Conservation (phyloP, 108 stramenopile species). For the Cyclotella cryptica region DNA sequence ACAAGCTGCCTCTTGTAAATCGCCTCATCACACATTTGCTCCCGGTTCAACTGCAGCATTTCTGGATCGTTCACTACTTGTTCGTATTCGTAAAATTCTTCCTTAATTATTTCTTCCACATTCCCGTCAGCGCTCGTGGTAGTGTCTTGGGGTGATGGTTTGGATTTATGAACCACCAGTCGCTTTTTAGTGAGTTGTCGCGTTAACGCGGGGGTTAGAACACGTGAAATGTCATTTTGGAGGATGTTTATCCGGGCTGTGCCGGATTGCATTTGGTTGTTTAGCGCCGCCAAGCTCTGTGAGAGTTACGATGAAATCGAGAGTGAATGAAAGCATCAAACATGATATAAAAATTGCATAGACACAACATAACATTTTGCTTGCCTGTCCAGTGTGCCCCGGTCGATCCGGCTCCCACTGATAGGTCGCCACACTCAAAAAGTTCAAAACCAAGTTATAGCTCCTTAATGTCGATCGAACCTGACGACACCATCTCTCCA, state of each 20-base stretch:
- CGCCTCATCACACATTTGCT: conserved; percentile 44
- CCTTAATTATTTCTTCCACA: conserved; percentile 17
- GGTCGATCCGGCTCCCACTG: conserved; percentile 51
- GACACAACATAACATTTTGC: neutral
- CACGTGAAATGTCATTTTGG: conserved; percentile 32
- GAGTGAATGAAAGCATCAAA: neutral
- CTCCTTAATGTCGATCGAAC: conserved; percentile 23
- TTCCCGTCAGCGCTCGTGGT: neutral
- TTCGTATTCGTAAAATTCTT: conserved; percentile 35
- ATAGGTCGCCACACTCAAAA: conserved; percentile 41
- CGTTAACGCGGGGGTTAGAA: conserved; percentile 37
- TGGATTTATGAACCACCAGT: conserved; percentile 5
- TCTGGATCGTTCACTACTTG: conserved; percentile 44
- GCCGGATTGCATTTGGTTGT: conserved; percentile 42
- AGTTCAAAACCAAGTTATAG: conserved; percentile 42
- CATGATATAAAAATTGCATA: neutral
- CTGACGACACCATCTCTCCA: conserved; percentile 40
- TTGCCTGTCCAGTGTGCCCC: conserved; percentile 33
- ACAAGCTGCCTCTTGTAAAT: conserved; percentile 42
- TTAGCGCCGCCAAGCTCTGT: conserved; percentile 35
- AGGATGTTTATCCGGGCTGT: conserved; percentile 44
- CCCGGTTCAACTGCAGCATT: conserved; percentile 42
- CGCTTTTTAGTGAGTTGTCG: conserved; percentile 39
- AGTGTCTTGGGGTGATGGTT: neutral
- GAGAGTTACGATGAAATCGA: neutral